Conservation (phyloP, 2,329 filamentous ascomycete species). For the Fusarium ramigenum region DNA sequence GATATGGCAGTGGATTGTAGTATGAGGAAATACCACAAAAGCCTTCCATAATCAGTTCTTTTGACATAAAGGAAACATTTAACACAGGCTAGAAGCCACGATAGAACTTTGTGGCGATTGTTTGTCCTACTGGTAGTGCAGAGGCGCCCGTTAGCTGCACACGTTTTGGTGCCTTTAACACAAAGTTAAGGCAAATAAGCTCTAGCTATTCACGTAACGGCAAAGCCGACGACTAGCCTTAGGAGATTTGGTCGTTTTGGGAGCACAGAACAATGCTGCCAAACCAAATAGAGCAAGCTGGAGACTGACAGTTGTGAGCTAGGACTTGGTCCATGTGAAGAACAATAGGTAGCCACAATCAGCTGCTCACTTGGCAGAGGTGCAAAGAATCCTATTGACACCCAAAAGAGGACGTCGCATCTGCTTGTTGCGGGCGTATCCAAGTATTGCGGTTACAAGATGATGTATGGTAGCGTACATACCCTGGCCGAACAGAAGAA, state of each 20-base stretch:
- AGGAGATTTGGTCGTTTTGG: neutral
- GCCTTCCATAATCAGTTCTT: neutral
- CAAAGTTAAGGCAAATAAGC: constrained; percentile 2
- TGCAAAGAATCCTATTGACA: constrained; percentile 17
- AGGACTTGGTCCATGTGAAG: constrained; percentile 1
- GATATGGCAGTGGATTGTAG: neutral
- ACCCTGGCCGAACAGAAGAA: constrained; percentile 2
- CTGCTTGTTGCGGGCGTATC: constrained; percentile 12
- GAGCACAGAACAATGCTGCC: neutral
- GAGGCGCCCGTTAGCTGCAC: neutral
- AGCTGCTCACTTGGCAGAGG: neutral
- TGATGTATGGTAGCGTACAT: neutral
- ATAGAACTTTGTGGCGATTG: neutral
- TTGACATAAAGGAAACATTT: neutral
- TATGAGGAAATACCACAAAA: neutral
- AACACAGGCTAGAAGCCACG: neutral
- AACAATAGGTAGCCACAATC: constrained; percentile 31
- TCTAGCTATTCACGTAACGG: constrained; percentile 14
- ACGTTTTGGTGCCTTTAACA: neutral
- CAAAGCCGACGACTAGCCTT: constrained; percentile 5
- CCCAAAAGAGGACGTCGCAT: constrained; percentile 7
- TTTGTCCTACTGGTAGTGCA: neutral
- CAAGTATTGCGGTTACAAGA: constrained; percentile 2
- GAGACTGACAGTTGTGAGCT: neutral
- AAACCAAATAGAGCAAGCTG: neutral